phyloP scores from a whole-genome alignment of 768 basidiomycete genomes.

The Leccinum longicurvipes region DNA sequence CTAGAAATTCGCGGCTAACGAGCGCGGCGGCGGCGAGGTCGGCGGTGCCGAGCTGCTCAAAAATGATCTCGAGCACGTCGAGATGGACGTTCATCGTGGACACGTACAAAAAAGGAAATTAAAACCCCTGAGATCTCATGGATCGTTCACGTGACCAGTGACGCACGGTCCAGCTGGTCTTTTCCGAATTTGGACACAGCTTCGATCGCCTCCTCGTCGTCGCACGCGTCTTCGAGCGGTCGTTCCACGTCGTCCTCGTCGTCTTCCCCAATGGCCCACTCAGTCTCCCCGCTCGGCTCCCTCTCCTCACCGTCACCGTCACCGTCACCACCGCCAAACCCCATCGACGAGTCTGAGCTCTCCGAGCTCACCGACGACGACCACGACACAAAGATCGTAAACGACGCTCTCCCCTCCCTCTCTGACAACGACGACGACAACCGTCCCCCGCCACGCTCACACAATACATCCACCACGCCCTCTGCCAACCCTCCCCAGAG shows the following conservation, averaged over 20 bases:
- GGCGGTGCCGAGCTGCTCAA: constrained; percentile 44
- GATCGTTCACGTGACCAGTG: constrained; percentile 14
- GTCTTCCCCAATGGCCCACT: constrained; percentile 18
- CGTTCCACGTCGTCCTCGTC: constrained; percentile 2
- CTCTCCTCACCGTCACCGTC: constrained; percentile 72
- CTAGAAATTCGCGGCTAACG: constrained; percentile 64
- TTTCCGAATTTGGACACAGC: constrained; percentile 11
- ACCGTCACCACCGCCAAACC: constrained; percentile 49
- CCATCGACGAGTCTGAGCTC: constrained; percentile 63
- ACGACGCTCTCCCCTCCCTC: constrained; percentile 28
- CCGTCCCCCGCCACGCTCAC: constrained; percentile 13
- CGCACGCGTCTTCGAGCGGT: constrained; percentile 16
- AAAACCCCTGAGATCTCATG: constrained; percentile 5
- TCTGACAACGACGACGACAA: constrained; percentile 24
- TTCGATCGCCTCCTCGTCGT: constrained; percentile 23
- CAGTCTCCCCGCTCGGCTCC: constrained; percentile 47
- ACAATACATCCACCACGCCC: constrained; percentile 6
- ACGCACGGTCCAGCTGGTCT: constrained; percentile 21
- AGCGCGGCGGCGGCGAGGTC: constrained; percentile 61
- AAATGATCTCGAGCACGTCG: constrained; percentile 72
- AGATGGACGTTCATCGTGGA: constrained; percentile 61
- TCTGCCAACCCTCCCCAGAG: constrained; percentile 4
- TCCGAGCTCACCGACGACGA: constrained; percentile 85
- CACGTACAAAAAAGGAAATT: background rate
- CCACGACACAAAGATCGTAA: constrained; percentile 43